Evolutionary conservation across 345 rosid genomes (phyloP).

Genomic region (Populus tremula): DNA sequence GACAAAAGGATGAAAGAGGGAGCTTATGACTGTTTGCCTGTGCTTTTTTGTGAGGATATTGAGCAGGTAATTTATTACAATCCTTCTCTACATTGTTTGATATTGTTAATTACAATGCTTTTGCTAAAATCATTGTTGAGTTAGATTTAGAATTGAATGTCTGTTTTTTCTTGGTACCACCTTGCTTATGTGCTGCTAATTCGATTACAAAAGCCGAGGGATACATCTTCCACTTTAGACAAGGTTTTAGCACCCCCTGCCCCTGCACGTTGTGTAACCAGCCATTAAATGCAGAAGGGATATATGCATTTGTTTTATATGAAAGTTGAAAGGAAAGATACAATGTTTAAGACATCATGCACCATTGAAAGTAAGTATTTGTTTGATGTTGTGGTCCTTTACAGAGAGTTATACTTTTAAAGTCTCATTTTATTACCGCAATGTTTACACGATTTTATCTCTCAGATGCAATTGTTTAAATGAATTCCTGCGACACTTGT

Average conservation of each 20-base stretch:
- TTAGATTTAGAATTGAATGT: neutral
- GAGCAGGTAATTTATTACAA: constrained; percentile 48
- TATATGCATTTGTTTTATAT: neutral
- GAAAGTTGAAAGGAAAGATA: neutral
- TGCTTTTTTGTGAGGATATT: constrained; percentile 59
- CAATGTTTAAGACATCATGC: neutral
- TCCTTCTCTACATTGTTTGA: constrained; percentile 6
- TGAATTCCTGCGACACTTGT: neutral
- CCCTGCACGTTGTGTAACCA: too few species aligned
- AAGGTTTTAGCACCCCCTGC: neutral
- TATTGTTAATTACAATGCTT: neutral
- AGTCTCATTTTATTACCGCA: neutral
- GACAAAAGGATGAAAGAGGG: constrained; percentile 76
- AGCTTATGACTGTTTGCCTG: constrained; percentile 61
- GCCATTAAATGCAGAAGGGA: too few species aligned
- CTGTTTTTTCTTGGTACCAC: constrained; percentile 1
- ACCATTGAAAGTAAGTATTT: neutral
- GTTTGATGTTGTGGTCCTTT: neutral
- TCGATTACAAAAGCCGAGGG: neutral
- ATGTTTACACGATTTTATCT: neutral
- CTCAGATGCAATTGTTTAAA: neutral
- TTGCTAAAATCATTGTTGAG: neutral
- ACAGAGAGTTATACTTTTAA: neutral
- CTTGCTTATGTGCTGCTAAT: neutral
- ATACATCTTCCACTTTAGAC: neutral